A percentile compares a stretch with the other conserved stretches of the same genome.
Conservation (phyloP, 2,329 filamentous ascomycete species). For the Colletotrichum sojae region DNA sequence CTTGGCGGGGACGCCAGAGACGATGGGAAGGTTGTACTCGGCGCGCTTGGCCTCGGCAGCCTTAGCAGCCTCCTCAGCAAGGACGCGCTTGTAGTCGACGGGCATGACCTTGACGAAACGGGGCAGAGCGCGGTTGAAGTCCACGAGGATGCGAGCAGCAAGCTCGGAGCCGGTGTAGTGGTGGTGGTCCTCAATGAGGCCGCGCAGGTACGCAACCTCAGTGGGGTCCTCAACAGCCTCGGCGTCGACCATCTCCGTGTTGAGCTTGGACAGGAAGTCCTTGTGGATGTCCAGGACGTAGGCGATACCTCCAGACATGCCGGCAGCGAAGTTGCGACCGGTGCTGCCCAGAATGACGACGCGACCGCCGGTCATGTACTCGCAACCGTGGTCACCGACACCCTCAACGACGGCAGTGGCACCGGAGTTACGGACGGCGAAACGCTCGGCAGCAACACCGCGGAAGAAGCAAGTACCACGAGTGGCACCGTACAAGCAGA, state of each 20-base stretch:
- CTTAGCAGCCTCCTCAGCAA: conserved; percentile 88
- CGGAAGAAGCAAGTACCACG: conserved; percentile 95
- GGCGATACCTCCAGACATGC: conserved; percentile 98
- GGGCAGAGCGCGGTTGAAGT: conserved; percentile 91
- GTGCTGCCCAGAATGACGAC: conserved; percentile 89
- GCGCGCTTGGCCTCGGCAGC: conserved; percentile 87
- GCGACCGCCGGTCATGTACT: conserved; percentile 99
- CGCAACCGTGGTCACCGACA: conserved; percentile 95
- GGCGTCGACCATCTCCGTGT: conserved; percentile 97
- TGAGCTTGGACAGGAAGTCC: conserved; percentile 94
- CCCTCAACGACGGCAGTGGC: conserved; percentile 97
- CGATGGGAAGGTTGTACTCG: conserved; percentile 83
- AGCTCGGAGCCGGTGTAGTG: conserved; percentile 98
- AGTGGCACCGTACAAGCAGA: conserved; percentile 95
- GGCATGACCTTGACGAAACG: conserved; percentile 95
- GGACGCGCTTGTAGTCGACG: conserved; percentile 94
- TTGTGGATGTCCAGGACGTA: conserved; percentile 92
- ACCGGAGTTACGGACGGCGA: conserved; percentile 96
- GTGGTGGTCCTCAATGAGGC: conserved; percentile 95
- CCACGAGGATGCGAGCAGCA: conserved; percentile 91
- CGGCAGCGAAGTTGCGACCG: conserved; percentile 96
- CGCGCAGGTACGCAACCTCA: conserved; percentile 91
- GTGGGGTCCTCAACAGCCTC: conserved; percentile 85
- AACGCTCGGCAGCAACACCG: conserved; percentile 94
- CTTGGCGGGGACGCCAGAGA: conserved; percentile 78